Conservation (phyloP, 2,329 filamentous ascomycete genomes). For the Talaromyces sp. region DNA sequence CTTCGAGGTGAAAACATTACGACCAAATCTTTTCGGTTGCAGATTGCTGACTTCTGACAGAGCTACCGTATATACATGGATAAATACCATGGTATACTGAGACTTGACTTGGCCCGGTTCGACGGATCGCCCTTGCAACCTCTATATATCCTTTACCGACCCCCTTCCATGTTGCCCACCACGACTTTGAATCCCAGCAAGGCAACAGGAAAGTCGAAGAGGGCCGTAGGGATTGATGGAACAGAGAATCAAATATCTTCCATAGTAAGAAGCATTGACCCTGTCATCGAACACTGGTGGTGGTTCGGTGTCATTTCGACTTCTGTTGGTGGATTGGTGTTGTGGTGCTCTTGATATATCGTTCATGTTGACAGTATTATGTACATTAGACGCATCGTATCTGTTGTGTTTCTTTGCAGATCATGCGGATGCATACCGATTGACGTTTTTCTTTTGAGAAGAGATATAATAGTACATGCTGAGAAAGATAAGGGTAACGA, state of each 20-base stretch:
- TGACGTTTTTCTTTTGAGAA: background rate
- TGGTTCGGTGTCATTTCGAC: constrained; percentile 50
- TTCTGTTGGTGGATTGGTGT: constrained; percentile 40
- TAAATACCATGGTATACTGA: constrained; percentile 58
- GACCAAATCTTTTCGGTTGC: background rate
- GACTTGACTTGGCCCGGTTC: constrained; percentile 62
- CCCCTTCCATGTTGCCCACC: constrained; percentile 68
- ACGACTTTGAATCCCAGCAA: constrained; percentile 59
- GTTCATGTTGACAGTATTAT: background rate
- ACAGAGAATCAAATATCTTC: constrained; percentile 28
- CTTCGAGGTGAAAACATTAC: constrained; percentile 52
- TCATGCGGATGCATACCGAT: background rate
- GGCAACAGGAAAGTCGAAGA: constrained; percentile 38
- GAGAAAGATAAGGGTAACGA: background rate
- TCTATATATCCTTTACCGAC: constrained; percentile 62
- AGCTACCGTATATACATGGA: constrained; percentile 51
- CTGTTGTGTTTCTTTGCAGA: background rate
- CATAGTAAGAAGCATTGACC: constrained; percentile 29
- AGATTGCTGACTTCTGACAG: constrained; percentile 23
- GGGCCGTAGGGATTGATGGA: constrained; percentile 22
- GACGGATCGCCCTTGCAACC: constrained; percentile 65
- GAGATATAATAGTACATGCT: constrained; percentile 12
- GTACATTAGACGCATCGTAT: constrained; percentile 2
- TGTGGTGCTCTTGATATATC: constrained; percentile 32
- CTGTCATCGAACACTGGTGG: constrained; percentile 44